phyloP scores from a whole-genome alignment of 2,329 filamentous ascomycete species.

The Talaromyces islandicus region DNA sequence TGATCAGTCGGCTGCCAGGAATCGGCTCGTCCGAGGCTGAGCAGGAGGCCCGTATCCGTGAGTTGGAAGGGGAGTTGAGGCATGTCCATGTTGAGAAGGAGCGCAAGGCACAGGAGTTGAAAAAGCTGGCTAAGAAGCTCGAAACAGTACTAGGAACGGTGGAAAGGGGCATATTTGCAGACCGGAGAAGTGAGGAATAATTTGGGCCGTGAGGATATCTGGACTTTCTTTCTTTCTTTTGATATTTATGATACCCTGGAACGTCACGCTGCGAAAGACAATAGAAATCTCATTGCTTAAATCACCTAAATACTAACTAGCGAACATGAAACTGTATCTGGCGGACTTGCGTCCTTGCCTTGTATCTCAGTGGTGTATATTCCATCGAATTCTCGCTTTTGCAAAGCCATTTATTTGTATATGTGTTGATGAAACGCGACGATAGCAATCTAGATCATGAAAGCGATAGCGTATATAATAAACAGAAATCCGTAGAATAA shows the following conservation, averaged over 20 bases:
- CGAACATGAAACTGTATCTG: background rate
- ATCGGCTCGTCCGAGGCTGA: constrained; percentile 39
- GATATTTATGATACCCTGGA: background rate
- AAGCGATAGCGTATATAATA: background rate
- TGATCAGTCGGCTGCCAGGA: constrained; percentile 42
- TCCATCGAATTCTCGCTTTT: background rate
- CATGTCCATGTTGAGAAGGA: constrained; percentile 38
- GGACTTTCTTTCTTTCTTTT: background rate
- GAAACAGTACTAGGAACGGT: constrained; percentile 39
- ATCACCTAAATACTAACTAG: background rate
- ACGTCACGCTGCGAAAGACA: background rate
- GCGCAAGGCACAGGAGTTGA: constrained; percentile 37
- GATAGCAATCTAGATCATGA: background rate
- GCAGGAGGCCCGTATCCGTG: constrained; percentile 38
- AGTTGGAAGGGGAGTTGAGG: constrained; percentile 39
- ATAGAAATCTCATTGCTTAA: background rate
- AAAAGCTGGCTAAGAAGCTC: constrained; percentile 31
- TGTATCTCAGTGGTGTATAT: constrained; percentile 3
- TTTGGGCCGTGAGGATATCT: background rate
- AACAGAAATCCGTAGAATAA: background rate
- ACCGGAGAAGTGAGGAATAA: constrained; percentile 1
- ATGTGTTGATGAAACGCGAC: background rate
- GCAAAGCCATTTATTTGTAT: background rate
- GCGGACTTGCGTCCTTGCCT: constrained; percentile 11
- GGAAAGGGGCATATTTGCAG: constrained; percentile 30